Percentiles rank a stretch among this genome's conserved stretches.
phyloP scores from a whole-genome alignment of 345 rosid species.

The Melaleuca alternifolia region DNA sequence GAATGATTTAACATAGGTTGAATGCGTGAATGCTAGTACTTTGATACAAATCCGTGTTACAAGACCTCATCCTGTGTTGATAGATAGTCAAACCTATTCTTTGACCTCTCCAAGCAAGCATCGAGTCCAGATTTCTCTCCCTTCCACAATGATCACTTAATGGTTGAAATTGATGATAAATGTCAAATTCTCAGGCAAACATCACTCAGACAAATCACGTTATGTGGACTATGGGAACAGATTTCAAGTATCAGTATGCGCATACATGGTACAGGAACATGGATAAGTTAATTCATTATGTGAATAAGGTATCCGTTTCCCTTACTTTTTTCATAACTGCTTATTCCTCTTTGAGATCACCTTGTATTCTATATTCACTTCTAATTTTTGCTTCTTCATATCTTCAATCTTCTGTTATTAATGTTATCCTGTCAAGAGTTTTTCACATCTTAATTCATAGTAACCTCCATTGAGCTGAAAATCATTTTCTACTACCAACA shows the following conservation, averaged over 20 bases:
- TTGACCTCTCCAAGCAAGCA: neutral
- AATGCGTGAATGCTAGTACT: neutral
- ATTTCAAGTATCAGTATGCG: conserved; percentile 93
- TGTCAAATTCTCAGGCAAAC: conserved; percentile 58
- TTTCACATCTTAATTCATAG: neutral
- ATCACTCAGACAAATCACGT: conserved; percentile 79
- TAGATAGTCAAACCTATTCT: neutral
- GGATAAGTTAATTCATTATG: conserved; percentile 97
- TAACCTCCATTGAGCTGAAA: neutral
- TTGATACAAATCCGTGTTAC: neutral
- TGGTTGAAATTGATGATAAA: neutral
- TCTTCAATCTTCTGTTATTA: neutral
- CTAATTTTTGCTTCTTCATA: neutral
- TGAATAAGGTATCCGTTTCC: conserved; percentile 56
- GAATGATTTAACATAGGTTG: neutral
- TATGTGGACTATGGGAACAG: conserved; percentile 99
- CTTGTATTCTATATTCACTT: neutral
- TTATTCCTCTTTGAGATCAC: neutral
- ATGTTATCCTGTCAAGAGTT: neutral
- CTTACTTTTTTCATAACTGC: neutral
- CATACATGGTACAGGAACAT: conserved; percentile 82
- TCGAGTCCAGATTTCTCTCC: neutral
- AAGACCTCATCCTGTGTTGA: neutral
- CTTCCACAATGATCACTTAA: neutral
- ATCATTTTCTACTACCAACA: conserved; percentile 10